phyloP scores from a whole-genome alignment of 768 basidiomycete species.

The Suillus subaureus region DNA sequence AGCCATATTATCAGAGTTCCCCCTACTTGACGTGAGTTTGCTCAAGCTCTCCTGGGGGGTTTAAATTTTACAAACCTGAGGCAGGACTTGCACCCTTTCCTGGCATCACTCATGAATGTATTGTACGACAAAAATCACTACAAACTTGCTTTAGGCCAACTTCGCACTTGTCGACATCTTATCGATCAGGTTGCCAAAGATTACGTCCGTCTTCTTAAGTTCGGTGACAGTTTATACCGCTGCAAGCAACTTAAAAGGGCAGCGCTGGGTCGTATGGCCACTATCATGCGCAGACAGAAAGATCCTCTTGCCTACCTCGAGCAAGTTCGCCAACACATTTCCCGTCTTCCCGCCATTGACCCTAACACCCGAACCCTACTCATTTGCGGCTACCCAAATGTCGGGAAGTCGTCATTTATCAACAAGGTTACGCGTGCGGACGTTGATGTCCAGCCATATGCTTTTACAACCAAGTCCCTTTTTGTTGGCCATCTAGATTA shows the following conservation, averaged over 20 bases:
- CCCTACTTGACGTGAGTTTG: constrained; percentile 87
- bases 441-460: constrained; percentile 99
- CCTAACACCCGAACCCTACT: constrained; percentile 97
- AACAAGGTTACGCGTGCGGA: constrained; percentile 99
- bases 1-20: constrained; percentile 94
- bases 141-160: constrained; percentile 96
- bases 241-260: constrained; percentile 99
- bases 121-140: constrained; percentile 99
- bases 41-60: not conserved
- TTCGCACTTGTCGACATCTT: constrained; percentile 92
- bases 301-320: constrained; percentile 98
- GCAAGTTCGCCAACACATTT: constrained; percentile 98
- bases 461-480: constrained; percentile 98
- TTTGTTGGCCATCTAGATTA: constrained; percentile 99
- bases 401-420: constrained; percentile 98
- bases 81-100: constrained; percentile 93
- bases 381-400: constrained; percentile 98
- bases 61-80: constrained; percentile 13
- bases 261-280: constrained; percentile 98
- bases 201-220: constrained; percentile 94
- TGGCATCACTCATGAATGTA: constrained; percentile 95
- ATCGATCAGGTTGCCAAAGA: constrained; percentile 98
- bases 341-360: constrained; percentile 96
- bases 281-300: constrained; percentile 98
- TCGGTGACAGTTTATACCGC: constrained; percentile 95